Percentiles rank a stretch among this genome's conserved stretches.
Conservation (phyloP, 192 early-diverging fungal genomes). For the Backusella mclennaniae region DNA sequence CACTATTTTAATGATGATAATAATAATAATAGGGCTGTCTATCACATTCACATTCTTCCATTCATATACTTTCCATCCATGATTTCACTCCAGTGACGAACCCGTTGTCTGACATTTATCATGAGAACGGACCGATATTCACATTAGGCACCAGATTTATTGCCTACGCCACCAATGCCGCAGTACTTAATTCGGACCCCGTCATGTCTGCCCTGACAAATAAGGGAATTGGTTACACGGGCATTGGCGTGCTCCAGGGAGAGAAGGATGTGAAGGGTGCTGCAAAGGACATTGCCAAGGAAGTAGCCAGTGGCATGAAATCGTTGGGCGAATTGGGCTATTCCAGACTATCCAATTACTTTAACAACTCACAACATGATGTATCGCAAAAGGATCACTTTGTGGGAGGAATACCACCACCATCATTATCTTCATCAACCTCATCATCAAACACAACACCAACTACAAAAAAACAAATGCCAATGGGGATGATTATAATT, state of each 20-base stretch:
- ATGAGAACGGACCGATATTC: slow-evolving; percentile 44
- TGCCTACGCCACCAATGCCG: slow-evolving; percentile 63
- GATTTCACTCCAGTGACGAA: slow-evolving; percentile 37
- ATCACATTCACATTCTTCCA: slow-evolving; percentile 14
- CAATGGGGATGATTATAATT: slow-evolving; percentile 2
- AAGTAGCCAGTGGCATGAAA: slow-evolving; percentile 72
- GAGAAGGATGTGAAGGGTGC: slow-evolving; percentile 49
- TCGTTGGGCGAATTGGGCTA: slow-evolving; percentile 64
- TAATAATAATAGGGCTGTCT: slow-evolving; percentile 9
- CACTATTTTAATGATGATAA: background rate
- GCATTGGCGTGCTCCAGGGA: slow-evolving; percentile 23
- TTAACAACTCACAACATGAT: slow-evolving; percentile 16
- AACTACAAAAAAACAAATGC: background rate
- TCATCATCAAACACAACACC: background rate
- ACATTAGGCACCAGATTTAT: slow-evolving; percentile 64
- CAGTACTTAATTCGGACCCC: slow-evolving; percentile 27
- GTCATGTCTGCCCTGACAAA: background rate
- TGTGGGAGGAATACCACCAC: background rate
- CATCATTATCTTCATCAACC: background rate
- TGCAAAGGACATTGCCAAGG: slow-evolving; percentile 80
- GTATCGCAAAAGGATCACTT: background rate
- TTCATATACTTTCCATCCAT: slow-evolving; percentile 49
- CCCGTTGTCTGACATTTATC: slow-evolving; percentile 50
- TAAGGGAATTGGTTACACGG: slow-evolving; percentile 16
- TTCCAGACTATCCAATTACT: slow-evolving; percentile 66